These are phyloP conservation scores for Polygonum aviculare DNA, from an alignment of 148 eudicot species.

Conservation along the genomic window DNA sequence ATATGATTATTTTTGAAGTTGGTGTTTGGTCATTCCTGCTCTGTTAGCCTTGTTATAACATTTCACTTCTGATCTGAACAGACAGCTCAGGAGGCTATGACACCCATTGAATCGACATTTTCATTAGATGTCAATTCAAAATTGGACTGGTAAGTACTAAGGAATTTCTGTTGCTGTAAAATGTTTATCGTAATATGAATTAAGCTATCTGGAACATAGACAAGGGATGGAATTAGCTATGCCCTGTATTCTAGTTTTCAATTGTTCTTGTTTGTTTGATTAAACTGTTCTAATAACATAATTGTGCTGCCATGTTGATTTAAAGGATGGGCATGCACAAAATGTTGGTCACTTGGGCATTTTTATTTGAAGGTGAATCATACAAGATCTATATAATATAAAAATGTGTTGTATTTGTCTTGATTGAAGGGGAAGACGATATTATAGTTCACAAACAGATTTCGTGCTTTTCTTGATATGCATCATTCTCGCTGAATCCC, in stretches of 20 bases:
- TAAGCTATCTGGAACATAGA: neutral
- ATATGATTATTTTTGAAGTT: neutral
- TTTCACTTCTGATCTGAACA: slow-evolving; percentile 14
- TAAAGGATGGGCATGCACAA: neutral
- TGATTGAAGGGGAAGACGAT: neutral
- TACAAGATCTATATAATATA: neutral
- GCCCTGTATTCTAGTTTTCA: neutral
- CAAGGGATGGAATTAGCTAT: neutral
- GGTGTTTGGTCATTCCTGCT: neutral
- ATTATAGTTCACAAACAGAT: neutral
- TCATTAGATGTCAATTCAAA: slow-evolving; percentile 91
- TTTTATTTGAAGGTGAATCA: neutral
- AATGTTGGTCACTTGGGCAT: neutral
- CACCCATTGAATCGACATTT: slow-evolving; percentile 96
- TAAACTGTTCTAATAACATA: neutral
- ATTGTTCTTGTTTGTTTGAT: neutral
- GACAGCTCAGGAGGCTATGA: slow-evolving; percentile 99
- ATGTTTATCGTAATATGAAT: neutral
- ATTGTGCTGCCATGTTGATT: neutral
- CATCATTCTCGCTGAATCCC: neutral
- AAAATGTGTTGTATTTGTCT: neutral
- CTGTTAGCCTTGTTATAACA: slow-evolving; percentile 9
- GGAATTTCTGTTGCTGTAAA: neutral
- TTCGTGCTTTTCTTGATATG: neutral
- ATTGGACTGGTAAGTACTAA: slow-evolving; percentile 63